A percentile compares a stretch with the other conserved stretches of the same genome.
Conservation (phyloP, 768 basidiomycete species). For the Brasilioporus rufonigricans region DNA sequence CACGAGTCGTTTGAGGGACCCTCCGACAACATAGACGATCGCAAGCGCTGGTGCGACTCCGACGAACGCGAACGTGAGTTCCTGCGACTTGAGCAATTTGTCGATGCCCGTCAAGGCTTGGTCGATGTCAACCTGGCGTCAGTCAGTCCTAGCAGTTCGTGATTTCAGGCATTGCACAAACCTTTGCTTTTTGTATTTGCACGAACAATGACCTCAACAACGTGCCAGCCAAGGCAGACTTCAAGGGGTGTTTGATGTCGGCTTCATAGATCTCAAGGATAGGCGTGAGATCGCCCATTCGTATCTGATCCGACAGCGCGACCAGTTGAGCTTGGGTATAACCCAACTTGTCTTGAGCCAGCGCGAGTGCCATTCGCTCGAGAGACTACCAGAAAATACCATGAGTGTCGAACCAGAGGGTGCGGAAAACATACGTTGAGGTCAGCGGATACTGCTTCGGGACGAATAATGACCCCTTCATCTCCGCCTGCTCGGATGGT, state of each 20-base stretch:
- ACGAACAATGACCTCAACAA: constrained; percentile 84
- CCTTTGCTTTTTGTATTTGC: constrained; percentile 96
- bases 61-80: constrained; percentile 95
- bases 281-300: constrained; percentile 80
- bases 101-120: constrained; percentile 90
- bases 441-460: constrained; percentile 83
- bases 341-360: constrained; percentile 77
- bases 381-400: constrained; percentile 57
- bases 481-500: constrained; percentile 84
- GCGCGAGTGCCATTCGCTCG: constrained; percentile 86
- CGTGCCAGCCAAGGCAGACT: constrained; percentile 75
- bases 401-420: not conserved
- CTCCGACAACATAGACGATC: constrained; percentile 67
- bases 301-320: constrained; percentile 61
- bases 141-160: not conserved
- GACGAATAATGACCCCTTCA: constrained; percentile 69
- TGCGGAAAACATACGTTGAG: constrained; percentile 54
- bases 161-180: constrained; percentile 21
- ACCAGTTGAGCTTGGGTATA: constrained; percentile 65
- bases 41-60: constrained; percentile 89
- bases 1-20: constrained; percentile 51
- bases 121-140: constrained; percentile 80
- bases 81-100: constrained; percentile 89
- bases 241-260: constrained; percentile 85
- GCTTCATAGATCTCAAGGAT: constrained; percentile 88